Conservation (phyloP, 768 basidiomycete genomes). For the Termitomyces sp. region DNA sequence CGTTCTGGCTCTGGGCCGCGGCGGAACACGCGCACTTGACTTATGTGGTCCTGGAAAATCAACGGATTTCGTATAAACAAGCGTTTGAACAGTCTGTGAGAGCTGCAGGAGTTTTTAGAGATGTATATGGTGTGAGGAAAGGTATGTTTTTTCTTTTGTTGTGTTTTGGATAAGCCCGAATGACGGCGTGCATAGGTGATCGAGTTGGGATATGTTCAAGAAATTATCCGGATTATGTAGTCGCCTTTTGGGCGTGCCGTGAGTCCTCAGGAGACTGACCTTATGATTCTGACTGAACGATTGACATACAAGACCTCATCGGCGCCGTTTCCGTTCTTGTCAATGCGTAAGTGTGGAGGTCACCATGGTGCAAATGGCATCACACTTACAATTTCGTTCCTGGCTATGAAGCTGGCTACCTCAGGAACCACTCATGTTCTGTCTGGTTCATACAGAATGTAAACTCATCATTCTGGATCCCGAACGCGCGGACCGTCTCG, state of each 20-base stretch:
- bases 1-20: slow-evolving; percentile 41
- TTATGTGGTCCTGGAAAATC: slow-evolving; percentile 48
- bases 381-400: neutral
- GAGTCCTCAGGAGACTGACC: slow-evolving; percentile 10
- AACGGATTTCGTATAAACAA: slow-evolving; percentile 40
- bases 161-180: neutral
- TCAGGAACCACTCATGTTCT: slow-evolving; percentile 36
- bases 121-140: slow-evolving; percentile 47
- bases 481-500: slow-evolving; percentile 40
- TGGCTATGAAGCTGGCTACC: slow-evolving; percentile 34
- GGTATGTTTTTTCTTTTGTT: slow-evolving; percentile 19
- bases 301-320: slow-evolving; percentile 30
- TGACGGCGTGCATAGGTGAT: slow-evolving; percentile 24
- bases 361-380: neutral
- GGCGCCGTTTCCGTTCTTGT: slow-evolving; percentile 47
- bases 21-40: slow-evolving; percentile 32
- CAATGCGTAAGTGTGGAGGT: slow-evolving; percentile 37
- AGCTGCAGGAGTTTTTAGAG: slow-evolving; percentile 31
- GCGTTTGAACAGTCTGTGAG: slow-evolving; percentile 32
- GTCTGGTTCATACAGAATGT: slow-evolving; percentile 38
- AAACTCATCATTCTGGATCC: slow-evolving; percentile 43
- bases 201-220: slow-evolving; percentile 45
- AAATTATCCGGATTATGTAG: slow-evolving; percentile 44
- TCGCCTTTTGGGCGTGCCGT: slow-evolving; percentile 49
- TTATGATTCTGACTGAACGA: neutral